phyloP scores from a whole-genome alignment of 2,329 filamentous ascomycete genomes.

The Aspergillus niger region DNA sequence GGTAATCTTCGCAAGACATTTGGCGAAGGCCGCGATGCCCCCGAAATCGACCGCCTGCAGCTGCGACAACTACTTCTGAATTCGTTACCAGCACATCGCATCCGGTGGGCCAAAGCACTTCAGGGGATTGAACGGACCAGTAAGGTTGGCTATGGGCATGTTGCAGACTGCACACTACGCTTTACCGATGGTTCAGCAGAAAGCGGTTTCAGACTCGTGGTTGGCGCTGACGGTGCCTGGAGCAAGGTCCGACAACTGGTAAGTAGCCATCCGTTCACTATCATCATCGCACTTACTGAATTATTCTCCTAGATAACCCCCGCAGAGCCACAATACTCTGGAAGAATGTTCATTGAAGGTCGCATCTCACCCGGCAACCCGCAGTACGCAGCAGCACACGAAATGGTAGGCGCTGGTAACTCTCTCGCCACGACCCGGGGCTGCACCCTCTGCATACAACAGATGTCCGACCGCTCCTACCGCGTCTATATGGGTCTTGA shows the following conservation, averaged over 20 bases:
- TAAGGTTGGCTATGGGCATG: neutral
- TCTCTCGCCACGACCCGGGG: slow-evolving; percentile 4
- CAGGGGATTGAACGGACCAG: neutral
- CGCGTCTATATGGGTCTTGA: slow-evolving; percentile 25
- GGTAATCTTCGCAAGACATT: neutral
- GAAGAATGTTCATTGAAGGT: slow-evolving; percentile 35
- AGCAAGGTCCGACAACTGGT: slow-evolving; percentile 41
- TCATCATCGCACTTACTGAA: neutral
- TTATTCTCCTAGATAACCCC: slow-evolving; percentile 30
- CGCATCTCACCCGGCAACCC: slow-evolving; percentile 29
- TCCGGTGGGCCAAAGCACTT: slow-evolving; percentile 34
- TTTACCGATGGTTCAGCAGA: slow-evolving; percentile 34
- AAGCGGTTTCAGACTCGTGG: slow-evolving; percentile 46
- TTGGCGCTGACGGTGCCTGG: slow-evolving; percentile 54
- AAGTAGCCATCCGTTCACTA: slow-evolving; percentile 7
- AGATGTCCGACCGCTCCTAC: slow-evolving; percentile 23
- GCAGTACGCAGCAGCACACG: slow-evolving; percentile 25
- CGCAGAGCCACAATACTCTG: slow-evolving; percentile 37
- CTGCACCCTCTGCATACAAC: slow-evolving; percentile 20
- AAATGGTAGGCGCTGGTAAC: slow-evolving; percentile 17
- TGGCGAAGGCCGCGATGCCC: slow-evolving; percentile 33
- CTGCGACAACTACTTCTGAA: slow-evolving; percentile 41
- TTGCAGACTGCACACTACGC: slow-evolving; percentile 17
- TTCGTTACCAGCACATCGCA: slow-evolving; percentile 34
- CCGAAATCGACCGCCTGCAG: slow-evolving; percentile 46